Conservation (phyloP, 768 basidiomycete genomes). For the Tricholoma hemisulphureum region DNA sequence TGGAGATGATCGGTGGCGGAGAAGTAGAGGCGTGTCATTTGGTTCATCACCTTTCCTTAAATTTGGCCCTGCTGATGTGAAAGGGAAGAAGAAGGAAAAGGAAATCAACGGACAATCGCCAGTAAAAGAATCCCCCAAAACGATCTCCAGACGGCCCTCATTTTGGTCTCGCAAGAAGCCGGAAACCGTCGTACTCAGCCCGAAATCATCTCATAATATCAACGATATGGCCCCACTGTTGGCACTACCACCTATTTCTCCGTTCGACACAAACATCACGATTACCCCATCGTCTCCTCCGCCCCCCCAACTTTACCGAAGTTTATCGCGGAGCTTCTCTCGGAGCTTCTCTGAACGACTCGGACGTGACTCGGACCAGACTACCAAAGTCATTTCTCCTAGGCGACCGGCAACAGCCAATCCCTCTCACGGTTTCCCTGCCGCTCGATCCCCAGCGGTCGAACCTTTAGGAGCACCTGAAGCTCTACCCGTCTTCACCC, state of each 20-base stretch:
- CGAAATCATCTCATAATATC: constrained; percentile 1
- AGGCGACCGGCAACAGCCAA: not conserved
- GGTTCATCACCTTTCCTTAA: constrained; percentile 43
- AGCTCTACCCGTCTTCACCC: constrained; percentile 1
- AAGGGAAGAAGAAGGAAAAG: constrained; percentile 46
- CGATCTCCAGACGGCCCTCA: constrained; percentile 56
- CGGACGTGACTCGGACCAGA: not conserved
- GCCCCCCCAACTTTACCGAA: constrained; percentile 33
- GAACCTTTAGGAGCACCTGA: not conserved
- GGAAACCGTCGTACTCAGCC: constrained; percentile 16
- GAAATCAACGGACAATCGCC: constrained; percentile 19
- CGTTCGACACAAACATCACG: constrained; percentile 23
- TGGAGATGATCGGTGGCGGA: constrained; percentile 23
- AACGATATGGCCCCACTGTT: constrained; percentile 25
- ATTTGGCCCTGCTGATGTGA: constrained; percentile 34
- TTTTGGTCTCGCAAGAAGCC: constrained; percentile 63
- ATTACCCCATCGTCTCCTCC: constrained; percentile 32
- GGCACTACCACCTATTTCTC: constrained; percentile 28
- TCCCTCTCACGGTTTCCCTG: not conserved
- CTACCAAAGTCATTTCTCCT: not conserved
- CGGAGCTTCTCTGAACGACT: too few relatives aligned
- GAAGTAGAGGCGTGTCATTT: constrained; percentile 58
- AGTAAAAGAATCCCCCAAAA: constrained; percentile 25
- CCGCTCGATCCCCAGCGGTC: not conserved
- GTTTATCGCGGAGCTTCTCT: constrained; percentile 49